Evolutionary conservation across 1,139 yeast genomes (phyloP).

Genomic region (Eremothecium coryli): DNA sequence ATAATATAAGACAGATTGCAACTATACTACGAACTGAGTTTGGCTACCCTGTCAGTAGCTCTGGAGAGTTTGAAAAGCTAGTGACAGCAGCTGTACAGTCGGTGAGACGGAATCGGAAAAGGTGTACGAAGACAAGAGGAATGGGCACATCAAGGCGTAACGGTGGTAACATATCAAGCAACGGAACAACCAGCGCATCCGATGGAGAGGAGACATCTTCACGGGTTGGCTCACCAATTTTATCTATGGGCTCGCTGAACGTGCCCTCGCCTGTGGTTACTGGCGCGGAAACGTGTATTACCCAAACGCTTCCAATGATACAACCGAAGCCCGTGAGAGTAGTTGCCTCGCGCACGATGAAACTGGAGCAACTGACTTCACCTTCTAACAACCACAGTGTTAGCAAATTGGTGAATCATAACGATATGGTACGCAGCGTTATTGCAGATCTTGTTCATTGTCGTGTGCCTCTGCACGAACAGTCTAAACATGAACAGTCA

Average conservation of each 20-base stretch:
- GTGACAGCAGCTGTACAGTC: constrained; percentile 90
- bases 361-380: constrained; percentile 1
- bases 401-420: constrained; percentile 9
- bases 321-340: constrained; percentile 10
- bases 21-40: constrained; percentile 67
- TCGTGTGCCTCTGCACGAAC: constrained; percentile 23
- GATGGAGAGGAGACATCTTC: constrained; percentile 14
- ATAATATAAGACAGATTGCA: constrained; percentile 68
- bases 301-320: constrained; percentile 4
- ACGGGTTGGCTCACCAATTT: constrained; percentile 6
- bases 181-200: constrained; percentile 5
- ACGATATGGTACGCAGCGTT: constrained; percentile 21
- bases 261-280: constrained; percentile 5
- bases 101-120: constrained; percentile 56
- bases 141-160: constrained; percentile 1
- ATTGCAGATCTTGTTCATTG: constrained; percentile 23
- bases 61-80: constrained; percentile 73
- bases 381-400: constrained; percentile 1
- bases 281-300: constrained; percentile 2
- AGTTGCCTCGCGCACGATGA: neutral
- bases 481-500: constrained; percentile 15
- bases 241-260: neutral
- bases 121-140: constrained; percentile 33
- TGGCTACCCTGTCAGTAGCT: constrained; percentile 48
- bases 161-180: constrained; percentile 4